These are phyloP conservation scores for Elymus sibiricus DNA, from an alignment of 176 grass and related monocot species.

Conservation along the genomic window DNA sequence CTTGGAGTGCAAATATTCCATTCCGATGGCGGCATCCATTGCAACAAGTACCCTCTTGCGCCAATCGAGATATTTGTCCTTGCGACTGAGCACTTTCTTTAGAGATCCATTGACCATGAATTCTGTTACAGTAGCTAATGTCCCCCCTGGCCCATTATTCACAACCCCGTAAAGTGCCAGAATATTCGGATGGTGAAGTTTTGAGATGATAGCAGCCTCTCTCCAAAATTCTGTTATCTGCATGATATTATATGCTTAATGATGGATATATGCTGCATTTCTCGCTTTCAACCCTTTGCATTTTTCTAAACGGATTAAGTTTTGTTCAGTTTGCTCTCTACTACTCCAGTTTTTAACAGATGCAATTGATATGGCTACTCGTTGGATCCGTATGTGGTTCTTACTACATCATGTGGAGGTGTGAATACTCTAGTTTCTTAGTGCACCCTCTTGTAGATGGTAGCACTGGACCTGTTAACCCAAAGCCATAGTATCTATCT, in stretches of 20 bases:
- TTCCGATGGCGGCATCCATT: conserved; percentile 94
- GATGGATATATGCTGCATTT: neutral
- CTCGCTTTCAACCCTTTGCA: neutral
- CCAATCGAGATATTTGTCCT: conserved; percentile 74
- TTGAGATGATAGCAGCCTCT: conserved; percentile 79
- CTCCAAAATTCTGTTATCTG: conserved; percentile 82
- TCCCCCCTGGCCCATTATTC: conserved; percentile 63
- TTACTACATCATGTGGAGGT: neutral
- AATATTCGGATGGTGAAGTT: conserved; percentile 92
- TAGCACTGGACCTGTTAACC: neutral
- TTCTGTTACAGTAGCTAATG: conserved; percentile 86
- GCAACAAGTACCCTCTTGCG: conserved; percentile 68
- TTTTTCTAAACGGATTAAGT: neutral
- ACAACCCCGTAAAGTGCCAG: conserved; percentile 89
- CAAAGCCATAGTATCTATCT: neutral
- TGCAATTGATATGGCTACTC: neutral
- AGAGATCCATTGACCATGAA: conserved; percentile 94
- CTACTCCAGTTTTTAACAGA: neutral
- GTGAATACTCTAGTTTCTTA: neutral
- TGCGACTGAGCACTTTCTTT: conserved; percentile 67
- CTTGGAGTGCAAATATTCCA: conserved; percentile 96
- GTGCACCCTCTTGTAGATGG: neutral
- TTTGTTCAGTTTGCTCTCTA: too few relatives aligned
- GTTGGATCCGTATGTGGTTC: neutral
- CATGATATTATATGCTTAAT: conserved; percentile 6